These are phyloP conservation scores for Cornus controversa DNA, from an alignment of 148 eudicot species.

Conservation along the genomic window DNA sequence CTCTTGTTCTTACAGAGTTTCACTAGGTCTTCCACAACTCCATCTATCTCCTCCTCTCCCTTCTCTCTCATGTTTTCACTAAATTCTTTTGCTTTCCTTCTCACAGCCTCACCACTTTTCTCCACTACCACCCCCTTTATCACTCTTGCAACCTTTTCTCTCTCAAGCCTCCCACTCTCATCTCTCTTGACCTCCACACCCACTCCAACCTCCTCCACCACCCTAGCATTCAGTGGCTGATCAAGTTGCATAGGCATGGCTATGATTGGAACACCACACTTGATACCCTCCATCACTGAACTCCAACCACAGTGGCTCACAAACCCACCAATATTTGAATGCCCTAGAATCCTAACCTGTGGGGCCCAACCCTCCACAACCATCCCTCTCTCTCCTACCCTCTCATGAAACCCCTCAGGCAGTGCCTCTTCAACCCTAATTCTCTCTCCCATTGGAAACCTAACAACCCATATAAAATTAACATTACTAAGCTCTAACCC, in stretches of 20 bases:
- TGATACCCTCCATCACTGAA: constrained; percentile 26
- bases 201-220: constrained; percentile 28
- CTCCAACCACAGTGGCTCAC: constrained; percentile 43
- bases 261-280: constrained; percentile 26
- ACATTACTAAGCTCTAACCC: constrained; percentile 30
- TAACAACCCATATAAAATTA: constrained; percentile 31
- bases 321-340: constrained; percentile 27
- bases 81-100: constrained; percentile 16
- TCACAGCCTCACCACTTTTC: constrained; percentile 12
- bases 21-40: background rate
- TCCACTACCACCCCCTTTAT: constrained; percentile 15
- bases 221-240: constrained; percentile 30
- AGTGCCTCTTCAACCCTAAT: constrained; percentile 16
- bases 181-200: constrained; percentile 22
- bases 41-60: constrained; percentile 11
- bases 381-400: constrained; percentile 18
- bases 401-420: constrained; percentile 27
- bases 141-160: constrained; percentile 17
- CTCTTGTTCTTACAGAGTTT: background rate
- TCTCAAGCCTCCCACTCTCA: constrained; percentile 12
- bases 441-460: constrained; percentile 17
- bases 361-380: constrained; percentile 34
- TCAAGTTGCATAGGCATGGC: constrained; percentile 30
- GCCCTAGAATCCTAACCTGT: constrained; percentile 25
- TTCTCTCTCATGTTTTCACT: constrained; percentile 5